Conservation (phyloP, 768 basidiomycete species). For the Inosperma sp. region DNA sequence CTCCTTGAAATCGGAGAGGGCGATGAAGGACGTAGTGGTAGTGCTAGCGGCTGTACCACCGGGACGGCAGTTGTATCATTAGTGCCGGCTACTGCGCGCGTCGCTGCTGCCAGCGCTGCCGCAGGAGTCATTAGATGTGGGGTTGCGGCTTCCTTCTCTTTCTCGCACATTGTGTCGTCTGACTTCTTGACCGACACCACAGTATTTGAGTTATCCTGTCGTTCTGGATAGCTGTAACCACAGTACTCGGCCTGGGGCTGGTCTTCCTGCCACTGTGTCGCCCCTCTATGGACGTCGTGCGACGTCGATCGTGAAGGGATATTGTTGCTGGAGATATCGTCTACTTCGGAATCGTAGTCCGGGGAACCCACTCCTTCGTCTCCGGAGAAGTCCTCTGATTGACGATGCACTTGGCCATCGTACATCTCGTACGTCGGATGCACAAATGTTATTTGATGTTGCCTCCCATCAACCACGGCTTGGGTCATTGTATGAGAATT, state of each 20-base stretch:
- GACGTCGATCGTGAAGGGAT: background rate
- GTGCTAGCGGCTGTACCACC: too few species aligned
- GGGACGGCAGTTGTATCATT: too few species aligned
- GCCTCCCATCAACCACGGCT: slow-evolving; percentile 5
- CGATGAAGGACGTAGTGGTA: too few species aligned
- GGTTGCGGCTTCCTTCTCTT: background rate
- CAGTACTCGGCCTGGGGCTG: background rate
- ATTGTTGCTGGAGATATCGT: background rate
- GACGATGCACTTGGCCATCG: background rate
- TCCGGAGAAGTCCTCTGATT: background rate
- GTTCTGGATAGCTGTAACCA: background rate
- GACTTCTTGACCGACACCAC: background rate
- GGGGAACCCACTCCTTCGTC: slow-evolving; percentile 1
- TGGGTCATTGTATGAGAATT: background rate
- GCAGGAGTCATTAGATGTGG: too few species aligned
- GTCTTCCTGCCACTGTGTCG: background rate
- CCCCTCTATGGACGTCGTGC: background rate
- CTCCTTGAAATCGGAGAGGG: too few species aligned
- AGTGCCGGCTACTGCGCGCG: too few species aligned
- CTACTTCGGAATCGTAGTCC: slow-evolving; percentile 1
- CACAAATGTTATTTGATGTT: slow-evolving; percentile 6
- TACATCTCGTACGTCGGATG: background rate
- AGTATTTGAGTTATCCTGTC: background rate
- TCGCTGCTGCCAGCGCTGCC: too few species aligned
- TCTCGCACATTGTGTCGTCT: background rate